Evolutionary conservation across 805 yeast genomes (phyloP), one percentile per base, ranked within the genome.

Genomic region (Yamadazyma laniorum): DNA sequence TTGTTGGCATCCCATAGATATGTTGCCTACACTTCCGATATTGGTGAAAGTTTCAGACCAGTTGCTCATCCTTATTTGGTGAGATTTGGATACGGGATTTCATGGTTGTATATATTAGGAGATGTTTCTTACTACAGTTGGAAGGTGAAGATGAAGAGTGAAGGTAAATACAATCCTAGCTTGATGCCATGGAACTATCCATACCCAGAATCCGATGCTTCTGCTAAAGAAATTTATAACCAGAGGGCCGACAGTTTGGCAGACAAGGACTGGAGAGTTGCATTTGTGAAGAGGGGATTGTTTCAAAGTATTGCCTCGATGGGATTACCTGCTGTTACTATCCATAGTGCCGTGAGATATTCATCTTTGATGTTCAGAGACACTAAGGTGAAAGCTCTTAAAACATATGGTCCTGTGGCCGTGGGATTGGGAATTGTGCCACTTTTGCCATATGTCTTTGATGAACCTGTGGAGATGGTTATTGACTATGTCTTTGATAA

Each of bases 301-400:
- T 85, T 85, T 66, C 95, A 85, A 59, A 71, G 83, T 46, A 70
- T 86, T 45, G 95, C 95, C 2, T 79, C 87, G 31, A 86, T 85
- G 93, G 91, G 86, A 12, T 68, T 85, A 29, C 95, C 95, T 7
- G 95, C 95, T 3, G 79, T 85, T 59, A 85, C 95, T 4, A 85
- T 85, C 50, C 95, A 85, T 56, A 72, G 84, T 2, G 67, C 81
- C 4, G 95, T 85, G 28, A 72, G 82, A 48, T 84, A 85, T 54
- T 77, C 88, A 1, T 80, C 86, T 2, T 39, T 64, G 15, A 61
- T 79, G 21, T 77, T 86, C 56, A 80, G 80, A 56, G 78, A 80
- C 55, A 58, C 74, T 35, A 63, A 67, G 32, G 70, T 67, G 42
- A 67, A 69, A 39, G 40, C 62, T 1, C 36, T 85, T 42, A 75